Evolutionary conservation across 2,329 filamentous ascomycete species (phyloP).

Genomic region (Torrubiella hemipterigena): DNA sequence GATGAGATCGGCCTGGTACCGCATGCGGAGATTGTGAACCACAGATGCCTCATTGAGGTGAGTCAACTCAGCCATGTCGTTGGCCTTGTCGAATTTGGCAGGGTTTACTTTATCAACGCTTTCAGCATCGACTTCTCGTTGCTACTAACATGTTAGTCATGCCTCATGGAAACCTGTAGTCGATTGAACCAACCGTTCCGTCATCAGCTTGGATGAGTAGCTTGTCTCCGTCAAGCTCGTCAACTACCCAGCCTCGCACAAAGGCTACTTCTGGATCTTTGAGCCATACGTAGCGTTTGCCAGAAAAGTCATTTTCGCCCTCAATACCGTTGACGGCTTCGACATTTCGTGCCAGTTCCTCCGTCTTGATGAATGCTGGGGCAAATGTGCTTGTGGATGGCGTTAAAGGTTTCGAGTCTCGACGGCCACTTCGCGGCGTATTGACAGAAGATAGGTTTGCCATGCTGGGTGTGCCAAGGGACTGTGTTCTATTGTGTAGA

Average conservation of each 20-base stretch:
- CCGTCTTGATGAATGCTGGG: conserved; percentile 86
- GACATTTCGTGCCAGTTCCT: conserved; percentile 52
- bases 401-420: conserved; percentile 53
- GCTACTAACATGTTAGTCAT: conserved; percentile 35
- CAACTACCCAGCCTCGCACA: conserved; percentile 81
- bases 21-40: conserved; percentile 88
- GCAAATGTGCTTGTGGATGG: conserved; percentile 75
- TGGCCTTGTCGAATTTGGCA: conserved; percentile 97
- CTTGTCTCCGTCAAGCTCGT: conserved; percentile 58
- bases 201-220: conserved; percentile 89
- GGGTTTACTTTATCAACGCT: conserved; percentile 98
- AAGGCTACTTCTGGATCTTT: conserved; percentile 80
- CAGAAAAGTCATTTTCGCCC: conserved; percentile 97
- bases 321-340: conserved; percentile 64
- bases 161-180: neutral
- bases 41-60: conserved; percentile 97
- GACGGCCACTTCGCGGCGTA: conserved; percentile 28
- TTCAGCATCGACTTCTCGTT: conserved; percentile 76
- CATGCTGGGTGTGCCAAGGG: conserved; percentile 41
- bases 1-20: conserved; percentile 92
- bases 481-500: conserved; percentile 57
- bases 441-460: conserved; percentile 24
- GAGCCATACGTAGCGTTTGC: conserved; percentile 96
- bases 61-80: conserved; percentile 97
- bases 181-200: conserved; percentile 55